phyloP scores from a whole-genome alignment of 2,329 filamentous ascomycete genomes.

The Aspergillus pseudotamarii region DNA sequence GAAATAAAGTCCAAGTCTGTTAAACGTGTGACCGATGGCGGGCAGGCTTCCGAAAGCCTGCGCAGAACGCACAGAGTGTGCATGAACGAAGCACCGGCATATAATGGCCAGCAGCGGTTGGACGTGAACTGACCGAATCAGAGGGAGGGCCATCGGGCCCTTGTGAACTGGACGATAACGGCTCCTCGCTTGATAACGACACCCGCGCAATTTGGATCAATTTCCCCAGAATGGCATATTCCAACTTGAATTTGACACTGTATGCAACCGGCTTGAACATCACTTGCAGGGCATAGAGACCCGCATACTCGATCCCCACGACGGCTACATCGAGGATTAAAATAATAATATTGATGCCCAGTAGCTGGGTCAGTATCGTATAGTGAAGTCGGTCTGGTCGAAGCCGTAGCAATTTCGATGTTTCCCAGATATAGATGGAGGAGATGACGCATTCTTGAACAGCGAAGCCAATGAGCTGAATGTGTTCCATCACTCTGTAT shows the following conservation, averaged over 20 bases:
- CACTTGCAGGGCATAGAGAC: slow-evolving; percentile 45
- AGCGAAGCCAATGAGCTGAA: slow-evolving; percentile 46
- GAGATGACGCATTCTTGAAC: slow-evolving; percentile 49
- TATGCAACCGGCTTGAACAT: slow-evolving; percentile 49
- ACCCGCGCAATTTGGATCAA: neutral
- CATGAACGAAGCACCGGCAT: neutral
- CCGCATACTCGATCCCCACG: slow-evolving; percentile 45
- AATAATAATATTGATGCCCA: slow-evolving; percentile 51
- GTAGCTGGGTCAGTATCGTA: slow-evolving; percentile 49
- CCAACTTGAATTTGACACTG: slow-evolving; percentile 52
- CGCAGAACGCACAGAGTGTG: neutral
- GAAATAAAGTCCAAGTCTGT: neutral
- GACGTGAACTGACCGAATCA: neutral
- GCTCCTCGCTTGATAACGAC: neutral
- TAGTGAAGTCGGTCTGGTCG: slow-evolving; percentile 29
- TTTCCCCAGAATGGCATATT: slow-evolving; percentile 28
- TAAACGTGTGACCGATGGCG: neutral
- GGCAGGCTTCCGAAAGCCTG: neutral
- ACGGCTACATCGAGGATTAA: slow-evolving; percentile 48
- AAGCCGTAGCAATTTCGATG: slow-evolving; percentile 46
- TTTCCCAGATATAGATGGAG: slow-evolving; percentile 55
- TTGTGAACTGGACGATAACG: neutral
- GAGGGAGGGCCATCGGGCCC: neutral
- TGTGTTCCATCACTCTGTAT: slow-evolving; percentile 46
- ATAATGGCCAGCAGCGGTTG: neutral